phyloP scores from a whole-genome alignment of 1,284 basidiomycete species.

The Wolfiporia cocos region DNA sequence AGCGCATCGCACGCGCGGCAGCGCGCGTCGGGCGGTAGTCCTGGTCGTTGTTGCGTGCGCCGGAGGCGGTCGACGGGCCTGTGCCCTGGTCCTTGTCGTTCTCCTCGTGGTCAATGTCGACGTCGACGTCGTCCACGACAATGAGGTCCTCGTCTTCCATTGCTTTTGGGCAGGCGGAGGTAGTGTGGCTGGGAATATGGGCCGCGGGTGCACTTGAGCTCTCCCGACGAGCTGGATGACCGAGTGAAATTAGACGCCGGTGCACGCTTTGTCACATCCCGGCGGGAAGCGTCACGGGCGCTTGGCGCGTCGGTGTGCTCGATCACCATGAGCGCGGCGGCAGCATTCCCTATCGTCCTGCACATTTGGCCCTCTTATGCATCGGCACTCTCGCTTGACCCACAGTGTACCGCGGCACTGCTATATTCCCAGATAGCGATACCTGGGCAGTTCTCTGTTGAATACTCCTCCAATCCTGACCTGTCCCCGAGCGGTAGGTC shows the following conservation, averaged over 20 bases:
- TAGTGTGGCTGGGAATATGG: no score
- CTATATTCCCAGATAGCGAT: constrained; percentile 61
- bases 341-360: constrained; percentile 25
- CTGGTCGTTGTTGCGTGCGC: constrained; percentile 2
- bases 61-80: constrained; percentile 12
- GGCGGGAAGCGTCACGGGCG: background rate
- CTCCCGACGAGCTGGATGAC: background rate
- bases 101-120: constrained; percentile 13
- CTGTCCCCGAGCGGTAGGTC: constrained; percentile 69
- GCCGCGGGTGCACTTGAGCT: no score
- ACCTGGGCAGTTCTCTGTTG: constrained; percentile 56
- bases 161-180: background rate
- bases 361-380: constrained; percentile 67
- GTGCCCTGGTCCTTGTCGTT: constrained; percentile 8
- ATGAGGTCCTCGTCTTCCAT: constrained; percentile 60
- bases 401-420: constrained; percentile 55
- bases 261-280: no score
- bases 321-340: constrained; percentile 2
- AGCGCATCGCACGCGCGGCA: constrained; percentile 5
- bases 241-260: no score
- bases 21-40: constrained; percentile 17
- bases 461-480: constrained; percentile 62
- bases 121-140: constrained; percentile 53
- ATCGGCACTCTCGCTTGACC: constrained; percentile 59
- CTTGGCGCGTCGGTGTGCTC: background rate